A percentile compares a stretch with the other conserved stretches of the same genome.
These are phyloP conservation scores for Hortaea werneckii DNA, from an alignment of 2,329 filamentous ascomycete species.

Conservation along the genomic window DNA sequence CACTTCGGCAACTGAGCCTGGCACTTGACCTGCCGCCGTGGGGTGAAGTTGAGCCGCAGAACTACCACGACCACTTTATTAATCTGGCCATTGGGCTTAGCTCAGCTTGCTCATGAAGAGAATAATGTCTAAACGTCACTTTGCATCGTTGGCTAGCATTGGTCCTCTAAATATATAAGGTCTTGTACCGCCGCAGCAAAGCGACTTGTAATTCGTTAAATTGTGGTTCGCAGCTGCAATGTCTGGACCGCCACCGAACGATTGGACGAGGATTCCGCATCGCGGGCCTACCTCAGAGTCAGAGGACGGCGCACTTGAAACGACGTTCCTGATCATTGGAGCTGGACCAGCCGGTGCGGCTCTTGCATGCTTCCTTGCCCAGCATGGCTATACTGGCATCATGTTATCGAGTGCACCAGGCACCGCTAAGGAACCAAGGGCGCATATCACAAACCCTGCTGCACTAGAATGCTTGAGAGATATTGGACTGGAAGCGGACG, in stretches of 20 bases:
- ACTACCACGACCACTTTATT: too few relatives aligned
- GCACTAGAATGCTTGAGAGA: conserved; percentile 42
- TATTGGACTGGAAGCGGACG: conserved; percentile 33
- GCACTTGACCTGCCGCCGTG: too few relatives aligned
- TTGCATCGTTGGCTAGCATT: too few relatives aligned
- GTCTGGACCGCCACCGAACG: neutral
- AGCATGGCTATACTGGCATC: conserved; percentile 38
- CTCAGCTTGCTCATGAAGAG: too few relatives aligned
- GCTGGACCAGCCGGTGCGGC: conserved; percentile 26
- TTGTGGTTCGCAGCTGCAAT: neutral
- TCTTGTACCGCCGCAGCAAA: too few relatives aligned
- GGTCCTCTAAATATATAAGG: too few relatives aligned
- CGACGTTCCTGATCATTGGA: conserved; percentile 23
- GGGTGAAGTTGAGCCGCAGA: neutral
- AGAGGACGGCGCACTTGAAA: conserved; percentile 11
- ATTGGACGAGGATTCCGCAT: neutral
- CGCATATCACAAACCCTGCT: conserved; percentile 52
- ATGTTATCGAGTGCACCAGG: conserved; percentile 41
- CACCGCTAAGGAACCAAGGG: conserved; percentile 48
- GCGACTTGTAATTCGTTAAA: too few relatives aligned
- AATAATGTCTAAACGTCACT: too few relatives aligned
- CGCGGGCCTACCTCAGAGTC: neutral
- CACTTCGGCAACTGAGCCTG: neutral
- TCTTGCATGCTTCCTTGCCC: conserved; percentile 24
- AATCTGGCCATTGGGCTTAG: too few relatives aligned